These are phyloP conservation scores for Periconia macrospinosa DNA, from an alignment of 2,329 filamentous ascomycete species.

Conservation along the genomic window DNA sequence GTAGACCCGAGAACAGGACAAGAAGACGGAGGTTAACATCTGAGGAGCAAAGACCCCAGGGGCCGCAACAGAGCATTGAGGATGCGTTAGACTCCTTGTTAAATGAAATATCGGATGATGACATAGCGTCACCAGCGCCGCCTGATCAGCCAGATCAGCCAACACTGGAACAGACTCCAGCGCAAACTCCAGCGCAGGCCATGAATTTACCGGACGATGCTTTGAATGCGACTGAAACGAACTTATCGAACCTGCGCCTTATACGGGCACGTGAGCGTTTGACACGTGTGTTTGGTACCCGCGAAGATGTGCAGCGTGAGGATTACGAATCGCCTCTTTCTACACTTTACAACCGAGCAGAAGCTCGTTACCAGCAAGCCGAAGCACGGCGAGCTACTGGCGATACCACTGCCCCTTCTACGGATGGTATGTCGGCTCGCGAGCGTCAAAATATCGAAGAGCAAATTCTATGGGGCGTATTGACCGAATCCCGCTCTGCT, in stretches of 20 bases:
- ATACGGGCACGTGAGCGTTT: constrained; percentile 32
- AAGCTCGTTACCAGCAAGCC: constrained; percentile 46
- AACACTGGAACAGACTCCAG: not conserved
- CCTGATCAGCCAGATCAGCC: not conserved
- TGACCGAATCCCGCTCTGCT: constrained; percentile 25
- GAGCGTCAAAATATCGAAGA: constrained; percentile 36
- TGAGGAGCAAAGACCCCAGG: constrained; percentile 23
- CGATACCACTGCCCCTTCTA: constrained; percentile 19
- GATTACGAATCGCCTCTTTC: constrained; percentile 53
- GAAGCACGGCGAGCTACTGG: constrained; percentile 37
- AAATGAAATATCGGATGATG: constrained; percentile 26
- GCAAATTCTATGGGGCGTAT: constrained; percentile 35
- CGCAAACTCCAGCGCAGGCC: not conserved
- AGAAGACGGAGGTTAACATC: constrained; percentile 21
- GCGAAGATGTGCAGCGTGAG: constrained; percentile 51
- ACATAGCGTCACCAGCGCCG: not conserved
- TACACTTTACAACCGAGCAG: constrained; percentile 50
- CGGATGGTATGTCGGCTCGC: constrained; percentile 22
- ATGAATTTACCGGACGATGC: not conserved
- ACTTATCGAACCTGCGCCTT: constrained; percentile 4
- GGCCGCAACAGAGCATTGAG: constrained; percentile 34
- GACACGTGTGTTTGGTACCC: constrained; percentile 47
- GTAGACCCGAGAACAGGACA: constrained; percentile 33
- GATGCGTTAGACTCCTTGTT: constrained; percentile 39
- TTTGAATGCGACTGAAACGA: no score